These are phyloP conservation scores for Limtongia smithiae DNA, from an alignment of 805 yeast species.

Conservation along the genomic window DNA sequence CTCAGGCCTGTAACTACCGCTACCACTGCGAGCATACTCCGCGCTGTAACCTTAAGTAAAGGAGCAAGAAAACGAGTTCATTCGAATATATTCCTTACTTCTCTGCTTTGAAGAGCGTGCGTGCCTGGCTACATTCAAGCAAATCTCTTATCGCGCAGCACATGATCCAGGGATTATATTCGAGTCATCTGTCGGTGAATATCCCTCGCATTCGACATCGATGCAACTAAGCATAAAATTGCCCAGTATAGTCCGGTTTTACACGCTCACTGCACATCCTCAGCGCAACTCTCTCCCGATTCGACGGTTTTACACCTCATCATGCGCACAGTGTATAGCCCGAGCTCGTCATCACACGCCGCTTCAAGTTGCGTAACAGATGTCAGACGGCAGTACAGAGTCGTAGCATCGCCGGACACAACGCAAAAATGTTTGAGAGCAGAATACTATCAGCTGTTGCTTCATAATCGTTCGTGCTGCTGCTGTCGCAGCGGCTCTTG, in stretches of 20 bases:
- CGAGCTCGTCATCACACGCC: slow-evolving; percentile 24
- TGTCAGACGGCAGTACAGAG: slow-evolving; percentile 8
- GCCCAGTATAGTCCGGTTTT: slow-evolving; percentile 23
- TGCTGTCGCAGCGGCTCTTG: too few species aligned
- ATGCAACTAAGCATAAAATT: slow-evolving; percentile 23
- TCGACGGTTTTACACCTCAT: slow-evolving; percentile 27
- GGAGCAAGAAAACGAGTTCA: too few species aligned
- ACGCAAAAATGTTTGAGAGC: slow-evolving; percentile 12
- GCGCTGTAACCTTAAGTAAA: too few species aligned
- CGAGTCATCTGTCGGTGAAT: slow-evolving; percentile 18
- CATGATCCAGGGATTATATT: slow-evolving; percentile 23
- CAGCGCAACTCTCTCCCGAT: slow-evolving; percentile 21
- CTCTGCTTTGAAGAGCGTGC: slow-evolving; percentile 7
- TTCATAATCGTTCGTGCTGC: too few species aligned
- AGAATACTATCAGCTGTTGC: slow-evolving; percentile 6
- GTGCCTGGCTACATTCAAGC: slow-evolving; percentile 21
- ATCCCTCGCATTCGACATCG: slow-evolving; percentile 27
- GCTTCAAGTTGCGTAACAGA: slow-evolving; percentile 16
- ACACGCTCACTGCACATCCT: slow-evolving; percentile 28
- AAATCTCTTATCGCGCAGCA: slow-evolving; percentile 19
- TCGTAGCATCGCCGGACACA: slow-evolving; percentile 8
- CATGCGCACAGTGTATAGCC: slow-evolving; percentile 17
- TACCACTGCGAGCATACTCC: too few species aligned
- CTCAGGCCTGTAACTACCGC: too few species aligned
- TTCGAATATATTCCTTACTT: too few species aligned